Conservation (phyloP, 2,329 filamentous ascomycete genomes). For the Apiospora rasikravindrae region DNA sequence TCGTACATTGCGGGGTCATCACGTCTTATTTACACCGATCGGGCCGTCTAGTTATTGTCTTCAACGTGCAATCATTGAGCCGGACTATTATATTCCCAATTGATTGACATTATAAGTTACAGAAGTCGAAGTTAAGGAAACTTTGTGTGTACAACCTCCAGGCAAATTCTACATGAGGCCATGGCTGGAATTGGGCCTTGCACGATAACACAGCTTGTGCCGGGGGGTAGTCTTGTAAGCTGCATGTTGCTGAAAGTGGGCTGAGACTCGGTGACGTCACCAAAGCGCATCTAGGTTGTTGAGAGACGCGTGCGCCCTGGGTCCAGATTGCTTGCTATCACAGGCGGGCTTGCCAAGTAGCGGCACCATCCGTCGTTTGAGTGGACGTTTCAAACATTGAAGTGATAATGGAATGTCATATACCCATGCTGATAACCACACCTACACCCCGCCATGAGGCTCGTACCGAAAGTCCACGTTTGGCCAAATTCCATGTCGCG, state of each 20-base stretch:
- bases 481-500: background rate
- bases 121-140: no score
- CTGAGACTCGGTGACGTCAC: conserved; percentile 14
- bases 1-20: background rate
- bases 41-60: background rate
- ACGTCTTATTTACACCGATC: conserved; percentile 10
- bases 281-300: background rate
- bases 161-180: background rate
- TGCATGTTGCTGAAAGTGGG: conserved; percentile 2
- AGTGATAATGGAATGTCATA: background rate
- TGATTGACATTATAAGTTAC: no score
- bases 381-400: conserved; percentile 5
- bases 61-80: background rate
- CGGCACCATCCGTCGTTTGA: background rate
- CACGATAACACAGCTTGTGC: background rate
- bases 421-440: background rate
- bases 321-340: background rate
- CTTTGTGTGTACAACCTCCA: background rate
- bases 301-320: background rate
- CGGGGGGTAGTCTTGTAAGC: background rate
- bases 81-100: background rate
- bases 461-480: background rate
- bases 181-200: background rate
- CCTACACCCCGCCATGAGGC: background rate
- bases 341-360: background rate